These are phyloP conservation scores for Xylaria sp. DNA, from an alignment of 2,329 filamentous ascomycete species.

Conservation along the genomic window DNA sequence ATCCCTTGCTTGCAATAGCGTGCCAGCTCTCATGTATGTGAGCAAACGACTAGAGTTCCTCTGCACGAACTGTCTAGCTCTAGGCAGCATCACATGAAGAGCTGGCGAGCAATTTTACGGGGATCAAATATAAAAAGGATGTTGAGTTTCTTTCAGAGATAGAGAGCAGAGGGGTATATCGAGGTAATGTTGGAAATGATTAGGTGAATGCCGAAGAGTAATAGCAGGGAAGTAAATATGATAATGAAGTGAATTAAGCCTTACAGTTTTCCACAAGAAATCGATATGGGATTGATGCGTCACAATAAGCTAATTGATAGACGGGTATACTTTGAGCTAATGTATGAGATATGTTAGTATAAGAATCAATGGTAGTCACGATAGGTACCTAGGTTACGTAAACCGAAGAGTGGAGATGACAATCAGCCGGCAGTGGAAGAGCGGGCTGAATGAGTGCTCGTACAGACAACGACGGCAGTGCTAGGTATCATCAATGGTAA, in stretches of 20 bases:
- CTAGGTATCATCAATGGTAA: background rate
- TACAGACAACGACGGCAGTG: background rate
- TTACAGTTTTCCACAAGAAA: background rate
- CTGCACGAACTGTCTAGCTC: background rate
- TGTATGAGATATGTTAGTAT: conserved; percentile 3
- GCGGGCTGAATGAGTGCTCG: background rate
- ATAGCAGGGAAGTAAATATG: background rate
- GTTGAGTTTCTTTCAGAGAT: background rate
- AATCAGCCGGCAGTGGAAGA: background rate
- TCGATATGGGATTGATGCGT: background rate
- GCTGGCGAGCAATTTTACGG: background rate
- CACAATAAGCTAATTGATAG: background rate
- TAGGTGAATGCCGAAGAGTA: background rate
- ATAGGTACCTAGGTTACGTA: background rate
- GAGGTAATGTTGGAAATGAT: background rate
- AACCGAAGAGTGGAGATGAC: background rate
- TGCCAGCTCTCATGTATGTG: background rate
- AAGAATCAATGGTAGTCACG: background rate
- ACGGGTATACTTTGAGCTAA: no score
- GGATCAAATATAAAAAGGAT: background rate
- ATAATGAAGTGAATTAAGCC: background rate
- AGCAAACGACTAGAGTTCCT: background rate
- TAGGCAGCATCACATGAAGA: background rate
- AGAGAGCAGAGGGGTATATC: background rate
- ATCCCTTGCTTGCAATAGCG: background rate